Percentiles rank a stretch among this genome's conserved stretches.
phyloP scores from a whole-genome alignment of 768 basidiomycete genomes.

The Tulasnella sp. region DNA sequence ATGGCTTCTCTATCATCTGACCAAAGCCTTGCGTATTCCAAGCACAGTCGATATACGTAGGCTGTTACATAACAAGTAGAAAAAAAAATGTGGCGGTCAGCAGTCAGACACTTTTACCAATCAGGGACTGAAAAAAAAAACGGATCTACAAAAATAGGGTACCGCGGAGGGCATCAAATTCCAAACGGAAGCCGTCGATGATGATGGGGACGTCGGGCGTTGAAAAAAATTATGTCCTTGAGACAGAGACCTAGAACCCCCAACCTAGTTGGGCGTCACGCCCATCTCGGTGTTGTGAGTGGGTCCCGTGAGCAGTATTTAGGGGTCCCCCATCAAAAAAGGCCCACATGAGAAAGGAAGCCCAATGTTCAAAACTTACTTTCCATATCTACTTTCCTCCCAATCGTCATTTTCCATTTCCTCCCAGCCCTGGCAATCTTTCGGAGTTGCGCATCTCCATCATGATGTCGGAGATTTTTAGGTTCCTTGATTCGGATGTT shows the following conservation, averaged over 20 bases:
- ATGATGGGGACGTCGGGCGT: not conserved
- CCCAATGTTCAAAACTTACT: constrained; percentile 49
- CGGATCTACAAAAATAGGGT: too few relatives aligned
- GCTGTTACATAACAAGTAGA: constrained; percentile 31
- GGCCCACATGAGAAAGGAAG: too few relatives aligned
- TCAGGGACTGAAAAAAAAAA: too few relatives aligned
- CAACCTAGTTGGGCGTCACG: too few relatives aligned
- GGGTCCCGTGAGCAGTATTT: too few relatives aligned
- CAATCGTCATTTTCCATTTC: constrained; percentile 78
- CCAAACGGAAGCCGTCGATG: constrained; percentile 3
- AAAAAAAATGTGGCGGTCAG: too few relatives aligned
- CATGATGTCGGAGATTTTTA: constrained; percentile 27
- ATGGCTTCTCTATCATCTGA: constrained; percentile 65
- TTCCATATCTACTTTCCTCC: constrained; percentile 83
- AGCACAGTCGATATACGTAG: constrained; percentile 73
- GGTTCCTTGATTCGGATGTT: constrained; percentile 23
- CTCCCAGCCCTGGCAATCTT: constrained; percentile 87
- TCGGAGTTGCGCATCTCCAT: constrained; percentile 59
- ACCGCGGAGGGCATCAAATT: not conserved
- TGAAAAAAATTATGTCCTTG: not conserved
- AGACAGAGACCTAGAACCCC: too few relatives aligned
- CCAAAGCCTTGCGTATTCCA: constrained; percentile 80
- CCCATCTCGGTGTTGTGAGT: too few relatives aligned
- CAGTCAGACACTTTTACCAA: too few relatives aligned
- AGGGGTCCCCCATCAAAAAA: too few relatives aligned